Evolutionary conservation across 2,329 filamentous ascomycete species (phyloP), one percentile per base, ranked within the genome.

Genomic region (Colletotrichum sp.): DNA sequence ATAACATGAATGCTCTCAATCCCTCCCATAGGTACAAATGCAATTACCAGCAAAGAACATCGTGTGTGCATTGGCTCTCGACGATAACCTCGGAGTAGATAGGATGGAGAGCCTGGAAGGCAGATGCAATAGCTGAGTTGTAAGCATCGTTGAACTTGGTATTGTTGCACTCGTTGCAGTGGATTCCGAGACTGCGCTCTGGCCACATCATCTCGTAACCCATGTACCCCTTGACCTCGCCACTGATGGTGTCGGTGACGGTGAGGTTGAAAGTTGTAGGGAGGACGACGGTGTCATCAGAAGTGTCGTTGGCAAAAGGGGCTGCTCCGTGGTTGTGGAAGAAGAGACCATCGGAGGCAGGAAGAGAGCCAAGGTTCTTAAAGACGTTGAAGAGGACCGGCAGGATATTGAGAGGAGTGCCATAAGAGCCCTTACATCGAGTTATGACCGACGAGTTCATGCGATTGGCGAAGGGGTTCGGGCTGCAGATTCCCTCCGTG

Each of bases 331-430:
- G 32, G 8, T 30, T 71, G 32, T 65, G 32, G 15, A 68, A 55
- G 24, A 77, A 78, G 15, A 74, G 66, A 39, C 71, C 63, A 28
- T 70, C 67, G 10, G 76, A 18, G 22, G 48, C 68, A 22, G 63
- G 15, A n/a, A 75, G 64, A 8, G 76, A 71, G 12, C 76, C 76
- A 6, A 78, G 75, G 18, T 78, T 78, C n/a, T 76, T 76, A 15
- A 78, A 30, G n/a, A 34, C 75, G 13, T 65, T 34, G 68, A 78
- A 75, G 52, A 78, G 65, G 22, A 77, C 26, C 6, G 76, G 76
- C 16, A 77, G 28, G 8, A 77, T 71, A 22, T 77, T 71, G 24
- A 77, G 70, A 30, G 74, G 75, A 22, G 71, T 68, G 6, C 48
- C 39, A 24, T 75, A 71, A 26, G 66, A 65, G 7, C 71, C 71